Conservation (phyloP, 2,329 filamentous ascomycete species). For the Penicillium nordicum region DNA sequence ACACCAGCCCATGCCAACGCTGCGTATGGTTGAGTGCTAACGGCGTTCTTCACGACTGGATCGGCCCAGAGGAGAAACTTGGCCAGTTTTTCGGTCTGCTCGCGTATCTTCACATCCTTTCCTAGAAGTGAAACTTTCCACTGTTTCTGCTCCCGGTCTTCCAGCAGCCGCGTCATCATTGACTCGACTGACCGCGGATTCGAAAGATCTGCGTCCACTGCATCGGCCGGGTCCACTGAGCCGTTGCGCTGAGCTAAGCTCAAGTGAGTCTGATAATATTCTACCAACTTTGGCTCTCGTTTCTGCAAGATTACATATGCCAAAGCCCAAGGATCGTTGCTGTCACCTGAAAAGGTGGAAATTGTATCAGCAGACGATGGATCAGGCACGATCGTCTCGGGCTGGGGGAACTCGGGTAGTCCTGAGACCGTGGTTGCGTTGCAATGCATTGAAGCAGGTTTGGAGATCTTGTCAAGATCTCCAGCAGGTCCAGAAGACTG, state of each 20-base stretch:
- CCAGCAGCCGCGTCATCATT: background rate
- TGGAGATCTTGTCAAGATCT: background rate
- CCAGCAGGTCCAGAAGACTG: background rate
- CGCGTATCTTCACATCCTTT: conserved; percentile 5
- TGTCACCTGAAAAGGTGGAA: background rate
- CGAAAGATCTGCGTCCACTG: background rate
- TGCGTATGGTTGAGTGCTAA: background rate
- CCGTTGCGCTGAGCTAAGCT: background rate
- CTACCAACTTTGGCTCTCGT: background rate
- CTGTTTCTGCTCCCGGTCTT: conserved; percentile 12
- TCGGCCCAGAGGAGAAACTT: conserved; percentile 4
- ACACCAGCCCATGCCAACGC: background rate
- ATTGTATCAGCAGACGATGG: background rate
- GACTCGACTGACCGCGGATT: background rate
- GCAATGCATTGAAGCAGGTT: background rate
- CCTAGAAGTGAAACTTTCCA: conserved; percentile 16
- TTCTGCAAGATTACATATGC: background rate
- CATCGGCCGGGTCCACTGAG: background rate
- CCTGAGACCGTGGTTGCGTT: background rate
- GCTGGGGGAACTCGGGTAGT: background rate
- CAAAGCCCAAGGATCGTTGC: background rate
- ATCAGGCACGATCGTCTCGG: background rate
- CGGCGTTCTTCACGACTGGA: background rate
- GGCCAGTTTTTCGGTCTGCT: conserved; percentile 6
- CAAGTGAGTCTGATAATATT: background rate